A percentile compares a stretch with the other conserved stretches of the same genome.
These are phyloP conservation scores for Flaveria bidentis DNA, from an alignment of 129 eudicot genomes.

Conservation along the genomic window DNA sequence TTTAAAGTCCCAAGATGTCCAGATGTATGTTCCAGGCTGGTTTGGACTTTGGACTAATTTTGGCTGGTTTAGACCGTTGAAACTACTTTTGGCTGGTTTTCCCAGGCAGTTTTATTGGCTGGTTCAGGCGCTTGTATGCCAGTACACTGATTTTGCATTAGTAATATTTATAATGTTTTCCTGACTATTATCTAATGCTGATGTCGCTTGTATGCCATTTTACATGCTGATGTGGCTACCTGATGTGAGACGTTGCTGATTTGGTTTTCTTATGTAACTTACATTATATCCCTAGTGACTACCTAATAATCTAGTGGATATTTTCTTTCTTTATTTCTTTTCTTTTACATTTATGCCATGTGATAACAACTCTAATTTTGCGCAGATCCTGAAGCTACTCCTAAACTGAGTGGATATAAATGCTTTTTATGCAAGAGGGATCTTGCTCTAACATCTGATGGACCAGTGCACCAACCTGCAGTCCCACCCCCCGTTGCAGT, in stretches of 20 bases:
- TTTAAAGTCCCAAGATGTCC: no score
- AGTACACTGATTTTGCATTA: no score
- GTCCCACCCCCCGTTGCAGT: conserved; percentile 61
- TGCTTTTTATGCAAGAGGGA: conserved; percentile 76
- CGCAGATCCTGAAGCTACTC: conserved; percentile 44
- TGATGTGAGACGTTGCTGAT: not conserved
- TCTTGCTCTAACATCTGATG: conserved; percentile 66
- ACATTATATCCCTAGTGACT: no score
- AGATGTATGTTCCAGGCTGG: no score
- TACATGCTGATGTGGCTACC: conserved; percentile 2
- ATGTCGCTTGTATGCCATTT: not conserved
- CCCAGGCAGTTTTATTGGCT: no score
- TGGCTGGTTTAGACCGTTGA: no score
- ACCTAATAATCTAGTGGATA: no score
- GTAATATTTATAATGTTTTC: no score
- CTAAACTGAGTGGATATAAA: conserved; percentile 46
- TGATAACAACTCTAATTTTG: conserved; percentile 19
- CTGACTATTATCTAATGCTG: not conserved
- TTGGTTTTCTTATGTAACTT: no score
- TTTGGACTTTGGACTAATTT: no score
- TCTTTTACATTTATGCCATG: not conserved
- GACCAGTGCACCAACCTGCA: conserved; percentile 47
- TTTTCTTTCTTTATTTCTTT: not conserved
- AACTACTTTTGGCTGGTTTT: no score
- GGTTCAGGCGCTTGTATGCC: not conserved